Conservation (phyloP, 1,284 basidiomycete species). For the Pisolithus thermaeus region DNA sequence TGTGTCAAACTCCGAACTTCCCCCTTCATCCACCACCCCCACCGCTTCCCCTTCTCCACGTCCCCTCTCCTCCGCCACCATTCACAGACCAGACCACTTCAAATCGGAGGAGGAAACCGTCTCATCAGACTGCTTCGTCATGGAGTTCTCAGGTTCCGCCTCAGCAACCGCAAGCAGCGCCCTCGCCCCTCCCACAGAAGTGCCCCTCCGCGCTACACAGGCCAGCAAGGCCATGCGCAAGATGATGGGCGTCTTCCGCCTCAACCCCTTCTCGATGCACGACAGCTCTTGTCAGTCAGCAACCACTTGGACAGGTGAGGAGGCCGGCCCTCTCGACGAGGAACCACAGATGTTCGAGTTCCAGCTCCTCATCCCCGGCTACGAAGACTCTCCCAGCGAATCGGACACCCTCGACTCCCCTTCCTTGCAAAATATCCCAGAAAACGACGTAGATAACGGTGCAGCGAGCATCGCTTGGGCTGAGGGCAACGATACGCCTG, state of each 20-base stretch:
- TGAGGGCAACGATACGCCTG: constrained; percentile 15
- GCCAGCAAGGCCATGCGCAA: constrained; percentile 59
- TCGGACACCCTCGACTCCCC: constrained; percentile 11
- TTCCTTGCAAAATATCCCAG: constrained; percentile 4
- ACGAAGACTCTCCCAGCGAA: constrained; percentile 15
- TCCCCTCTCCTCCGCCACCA: constrained; percentile 28
- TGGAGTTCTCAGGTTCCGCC: constrained; percentile 29
- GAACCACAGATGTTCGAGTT: constrained; percentile 59
- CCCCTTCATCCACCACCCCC: constrained; percentile 24
- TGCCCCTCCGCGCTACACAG: constrained; percentile 67
- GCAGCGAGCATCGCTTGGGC: constrained; percentile 12
- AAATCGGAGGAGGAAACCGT: constrained; percentile 26
- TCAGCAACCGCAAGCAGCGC: constrained; percentile 30
- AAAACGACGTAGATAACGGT: constrained; percentile 17
- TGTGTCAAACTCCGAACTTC: constrained; percentile 30
- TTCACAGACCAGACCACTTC: constrained; percentile 16
- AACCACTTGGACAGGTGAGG: constrained; percentile 37
- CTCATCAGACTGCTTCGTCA: constrained; percentile 30
- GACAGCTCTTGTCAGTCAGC: constrained; percentile 37
- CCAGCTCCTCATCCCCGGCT: constrained; percentile 41
- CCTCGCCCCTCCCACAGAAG: constrained; percentile 52
- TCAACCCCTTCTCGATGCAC: constrained; percentile 71
- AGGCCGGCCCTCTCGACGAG: constrained; percentile 49
- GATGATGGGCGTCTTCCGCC: constrained; percentile 71
- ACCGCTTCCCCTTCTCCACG: constrained; percentile 31